Evolutionary conservation across 179 eudicot species (phyloP).

Genomic region (Dionaea muscipula): DNA sequence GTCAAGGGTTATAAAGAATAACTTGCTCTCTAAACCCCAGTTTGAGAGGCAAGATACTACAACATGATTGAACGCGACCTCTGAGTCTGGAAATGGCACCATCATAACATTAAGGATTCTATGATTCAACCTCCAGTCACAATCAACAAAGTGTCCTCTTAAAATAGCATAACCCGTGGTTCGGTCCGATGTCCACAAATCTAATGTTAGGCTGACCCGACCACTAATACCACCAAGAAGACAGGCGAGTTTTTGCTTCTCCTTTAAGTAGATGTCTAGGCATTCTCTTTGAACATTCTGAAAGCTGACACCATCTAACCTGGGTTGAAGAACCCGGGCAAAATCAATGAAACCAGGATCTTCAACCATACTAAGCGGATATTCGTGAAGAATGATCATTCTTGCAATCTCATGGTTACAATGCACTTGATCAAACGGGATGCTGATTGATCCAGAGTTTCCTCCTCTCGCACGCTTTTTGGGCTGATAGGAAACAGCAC

Average conservation of each 20-base stretch:
- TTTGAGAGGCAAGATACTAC: conserved; percentile 32
- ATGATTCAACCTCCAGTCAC: conserved; percentile 32
- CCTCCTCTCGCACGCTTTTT: conserved; percentile 43
- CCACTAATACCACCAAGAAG: conserved; percentile 31
- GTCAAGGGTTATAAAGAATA: conserved; percentile 37
- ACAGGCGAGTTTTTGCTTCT: conserved; percentile 21
- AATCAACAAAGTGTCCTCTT: conserved; percentile 34
- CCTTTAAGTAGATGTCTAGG: conserved; percentile 23
- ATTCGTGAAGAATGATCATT: conserved; percentile 43
- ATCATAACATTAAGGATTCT: conserved; percentile 26
- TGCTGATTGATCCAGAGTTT: conserved; percentile 24
- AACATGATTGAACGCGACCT: conserved; percentile 33
- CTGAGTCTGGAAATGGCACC: conserved; percentile 37
- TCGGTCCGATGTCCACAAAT: conserved; percentile 36
- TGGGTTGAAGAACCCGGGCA: conserved; percentile 35
- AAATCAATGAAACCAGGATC: conserved; percentile 37
- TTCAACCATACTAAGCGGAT: conserved; percentile 42
- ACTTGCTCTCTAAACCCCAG: conserved; percentile 35
- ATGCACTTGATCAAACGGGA: conserved; percentile 35
- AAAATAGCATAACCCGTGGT: conserved; percentile 31
- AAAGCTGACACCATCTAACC: conserved; percentile 28
- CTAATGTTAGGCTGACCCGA: conserved; percentile 31
- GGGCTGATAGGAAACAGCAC: conserved; percentile 16
- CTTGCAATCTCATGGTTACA: conserved; percentile 32
- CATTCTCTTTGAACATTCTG: conserved; percentile 29